phyloP scores from a whole-genome alignment of 1,284 basidiomycete genomes.

The Naganishia sp. region DNA sequence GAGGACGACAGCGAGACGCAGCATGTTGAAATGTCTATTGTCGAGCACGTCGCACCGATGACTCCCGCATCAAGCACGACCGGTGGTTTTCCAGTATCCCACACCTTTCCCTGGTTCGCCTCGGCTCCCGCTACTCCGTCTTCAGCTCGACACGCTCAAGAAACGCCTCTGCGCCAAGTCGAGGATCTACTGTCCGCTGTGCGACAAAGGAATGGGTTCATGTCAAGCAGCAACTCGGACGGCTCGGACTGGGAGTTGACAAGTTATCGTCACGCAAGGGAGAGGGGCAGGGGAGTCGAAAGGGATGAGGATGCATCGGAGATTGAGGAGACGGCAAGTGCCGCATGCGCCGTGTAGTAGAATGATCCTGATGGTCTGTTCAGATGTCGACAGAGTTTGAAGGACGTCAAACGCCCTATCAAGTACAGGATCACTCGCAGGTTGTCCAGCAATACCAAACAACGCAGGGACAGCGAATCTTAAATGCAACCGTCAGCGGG shows the following conservation, averaged over 20 bases:
- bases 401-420: neutral
- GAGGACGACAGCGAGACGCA: slow-evolving; percentile 6
- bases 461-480: neutral
- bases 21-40: slow-evolving; percentile 12
- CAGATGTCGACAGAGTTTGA: neutral
- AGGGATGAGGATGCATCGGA: slow-evolving; percentile 2
- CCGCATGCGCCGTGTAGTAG: neutral
- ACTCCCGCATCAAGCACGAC: neutral
- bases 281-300: neutral
- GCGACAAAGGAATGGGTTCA: neutral
- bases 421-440: neutral
- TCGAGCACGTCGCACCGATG: neutral
- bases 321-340: slow-evolving; percentile 4
- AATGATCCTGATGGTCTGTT: neutral
- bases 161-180: slow-evolving; percentile 5
- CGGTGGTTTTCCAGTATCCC: neutral
- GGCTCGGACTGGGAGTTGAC: neutral
- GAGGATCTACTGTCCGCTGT: slow-evolving; percentile 3
- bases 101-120: neutral
- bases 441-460: neutral
- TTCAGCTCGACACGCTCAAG: neutral
- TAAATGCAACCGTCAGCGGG: slow-evolving; percentile 12
- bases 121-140: neutral
- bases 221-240: slow-evolving; percentile 7
- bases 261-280: too few relatives aligned